Evolutionary conservation across 2,329 filamentous ascomycete species (phyloP), one percentile per base, ranked within the genome.

Genomic region (Colletotrichum incanum): DNA sequence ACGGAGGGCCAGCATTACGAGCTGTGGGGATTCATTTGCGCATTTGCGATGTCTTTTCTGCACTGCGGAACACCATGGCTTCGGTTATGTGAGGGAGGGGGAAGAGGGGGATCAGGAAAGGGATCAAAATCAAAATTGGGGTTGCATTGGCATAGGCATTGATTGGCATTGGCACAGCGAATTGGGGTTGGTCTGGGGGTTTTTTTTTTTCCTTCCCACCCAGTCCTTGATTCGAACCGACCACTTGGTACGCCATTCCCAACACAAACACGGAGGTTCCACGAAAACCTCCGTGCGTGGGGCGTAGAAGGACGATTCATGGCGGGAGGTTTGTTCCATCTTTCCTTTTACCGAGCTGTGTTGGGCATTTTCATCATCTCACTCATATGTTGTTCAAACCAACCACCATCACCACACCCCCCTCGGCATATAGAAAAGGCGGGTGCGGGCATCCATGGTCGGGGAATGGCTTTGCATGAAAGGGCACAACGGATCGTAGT

Each of bases 81-180:
- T 64, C 59, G 59, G 69, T 69, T 52, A 72, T 69, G 65, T 69
- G 69, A 69, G 45, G 28, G 28, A 31, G 4, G 28, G 52, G 62
- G 41, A 23, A 23, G 54, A 41, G 50, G 18, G 49, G 43, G 12
- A 41, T 45, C 26, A 3, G 34, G 61, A 43, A 58, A 34, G 34
- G 65, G n/a, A 50, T 65, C 65, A 69, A 37, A 59, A 63, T 49
- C 68, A 65, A 72, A 54, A 23, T 60, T 11, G 69, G 69, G 69
- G 65, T 69, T 69, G 69, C 69, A 72, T 72, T 61, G 67, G 67
- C 54, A 68, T 63, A 58, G 65, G 69, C 65, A 72, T 72, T 63
- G 66, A 60, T 69, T 55, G 65, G 69, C 59, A 69, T 72, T 34
- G 69, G 60, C 45, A 60, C 65, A 60, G 69, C 69, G 69, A 69